phyloP scores from a whole-genome alignment of 345 rosid genomes.

The Linum trigynum region DNA sequence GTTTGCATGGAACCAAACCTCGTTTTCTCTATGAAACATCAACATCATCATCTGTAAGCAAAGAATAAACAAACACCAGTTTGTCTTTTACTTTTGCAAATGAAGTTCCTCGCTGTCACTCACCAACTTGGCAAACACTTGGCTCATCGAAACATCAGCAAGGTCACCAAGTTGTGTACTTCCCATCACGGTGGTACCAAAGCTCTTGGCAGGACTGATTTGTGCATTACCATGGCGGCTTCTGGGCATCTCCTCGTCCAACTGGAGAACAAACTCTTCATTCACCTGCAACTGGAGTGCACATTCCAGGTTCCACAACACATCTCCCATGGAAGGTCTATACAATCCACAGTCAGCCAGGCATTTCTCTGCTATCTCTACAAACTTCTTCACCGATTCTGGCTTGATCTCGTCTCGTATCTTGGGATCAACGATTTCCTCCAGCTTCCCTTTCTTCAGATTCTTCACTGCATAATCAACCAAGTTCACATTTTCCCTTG shows the following conservation, averaged over 20 bases:
- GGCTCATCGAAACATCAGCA: slow-evolving; percentile 1
- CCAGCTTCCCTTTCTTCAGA: slow-evolving; percentile 7
- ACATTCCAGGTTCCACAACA: slow-evolving; percentile 19
- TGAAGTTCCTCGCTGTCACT: background rate
- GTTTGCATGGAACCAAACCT: background rate
- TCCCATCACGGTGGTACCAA: background rate
- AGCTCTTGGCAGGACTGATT: background rate
- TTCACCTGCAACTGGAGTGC: slow-evolving; percentile 12
- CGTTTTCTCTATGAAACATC: background rate
- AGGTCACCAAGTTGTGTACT: background rate
- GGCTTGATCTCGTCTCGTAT: slow-evolving; percentile 2
- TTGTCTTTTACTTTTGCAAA: background rate
- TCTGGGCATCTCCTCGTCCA: background rate
- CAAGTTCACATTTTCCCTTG: slow-evolving; percentile 16
- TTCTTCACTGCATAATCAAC: slow-evolving; percentile 14
- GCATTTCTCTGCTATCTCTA: slow-evolving; percentile 19
- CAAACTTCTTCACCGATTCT: slow-evolving; percentile 13
- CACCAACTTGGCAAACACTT: slow-evolving; percentile 4
- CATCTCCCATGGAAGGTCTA: slow-evolving; percentile 18
- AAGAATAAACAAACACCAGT: no score
- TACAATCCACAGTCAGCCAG: slow-evolving; percentile 11
- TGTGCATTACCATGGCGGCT: background rate
- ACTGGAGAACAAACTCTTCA: background rate
- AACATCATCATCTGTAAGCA: no score
- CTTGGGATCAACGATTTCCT: slow-evolving; percentile 9